Base-by-base conservation (phyloP, 495 filamentous ascomycete species). In the Tricharina praecox region DNA sequence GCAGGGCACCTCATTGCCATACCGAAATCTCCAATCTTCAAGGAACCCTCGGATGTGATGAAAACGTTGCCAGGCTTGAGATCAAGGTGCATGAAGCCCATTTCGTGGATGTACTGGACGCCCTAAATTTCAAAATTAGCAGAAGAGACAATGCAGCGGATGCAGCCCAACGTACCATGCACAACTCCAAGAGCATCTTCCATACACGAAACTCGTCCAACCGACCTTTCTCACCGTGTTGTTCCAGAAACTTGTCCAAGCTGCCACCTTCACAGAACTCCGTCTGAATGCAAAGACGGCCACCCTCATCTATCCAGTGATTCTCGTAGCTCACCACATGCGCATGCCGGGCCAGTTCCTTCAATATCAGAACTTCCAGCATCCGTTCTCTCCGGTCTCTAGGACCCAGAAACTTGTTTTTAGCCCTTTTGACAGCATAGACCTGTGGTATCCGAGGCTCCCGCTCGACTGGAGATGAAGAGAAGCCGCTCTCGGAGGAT, bases 1-100 rank as follows among this genome's bases (percentile, higher is more conserved):
- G 45, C 42, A 1, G 88, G 86, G 76, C 79, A 84, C 13, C 65
- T 53, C n/a, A 77, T 74, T 34, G 90, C 86, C 72, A 96, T 76
- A 33, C 90, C 90, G 62, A 97, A 97, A 65, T 97, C 90, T 36
- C 76, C 88, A 56, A 97, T 92, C 64, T 96, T 97, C 33, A 97
- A 66, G 18, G 79, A 75, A 21, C 90, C 92, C 62, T 94, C 85
- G 61, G 82, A 87, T 7, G 81, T 80, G 47, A 97, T 81, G 53
- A 97, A 68, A 49, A 96, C 72, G 53, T 97, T 97, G 24, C 88
- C 88, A 10, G 90, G 90, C 62, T 97, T 97, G 23, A 97, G 64
- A 58, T 97, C 90, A 15, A 96, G 74, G 61, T 97, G 90, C 45
- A 95, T 86, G 58, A 84, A 88, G 2, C 82, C 85, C 33, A 74